A percentile compares a stretch with the other conserved stretches of the same genome.
These are phyloP conservation scores for Penicillium decumbens DNA, from an alignment of 2,329 filamentous ascomycete genomes.

Conservation along the genomic window DNA sequence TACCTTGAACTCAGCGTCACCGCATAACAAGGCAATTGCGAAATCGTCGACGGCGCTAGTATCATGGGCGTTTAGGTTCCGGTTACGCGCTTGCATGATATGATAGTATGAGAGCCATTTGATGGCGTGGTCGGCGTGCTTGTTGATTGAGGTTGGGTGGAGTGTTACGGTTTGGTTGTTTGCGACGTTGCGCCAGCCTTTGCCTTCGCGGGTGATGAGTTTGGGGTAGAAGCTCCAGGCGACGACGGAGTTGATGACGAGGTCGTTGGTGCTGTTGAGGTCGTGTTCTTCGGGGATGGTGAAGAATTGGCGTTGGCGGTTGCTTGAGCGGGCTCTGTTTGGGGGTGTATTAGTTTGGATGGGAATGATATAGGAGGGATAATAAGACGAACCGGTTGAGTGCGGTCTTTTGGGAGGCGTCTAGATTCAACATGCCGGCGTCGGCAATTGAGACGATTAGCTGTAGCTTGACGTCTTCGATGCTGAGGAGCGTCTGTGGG, in stretches of 20 bases:
- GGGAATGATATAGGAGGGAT: neutral
- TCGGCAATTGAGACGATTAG: conserved; percentile 80
- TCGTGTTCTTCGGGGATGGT: conserved; percentile 72
- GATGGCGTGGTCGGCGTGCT: conserved; percentile 50
- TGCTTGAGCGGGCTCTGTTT: conserved; percentile 55
- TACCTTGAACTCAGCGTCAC: conserved; percentile 82
- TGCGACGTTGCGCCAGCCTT: conserved; percentile 82
- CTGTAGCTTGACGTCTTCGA: conserved; percentile 93
- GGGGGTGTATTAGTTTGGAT: neutral
- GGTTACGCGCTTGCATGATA: conserved; percentile 87
- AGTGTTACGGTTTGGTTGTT: conserved; percentile 89
- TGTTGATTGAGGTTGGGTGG: conserved; percentile 86
- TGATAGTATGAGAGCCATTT: conserved; percentile 93
- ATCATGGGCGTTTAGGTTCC: conserved; percentile 80
- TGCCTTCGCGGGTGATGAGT: conserved; percentile 75
- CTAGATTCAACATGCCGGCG: conserved; percentile 73
- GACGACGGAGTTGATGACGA: conserved; percentile 73
- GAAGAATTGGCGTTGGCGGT: conserved; percentile 71
- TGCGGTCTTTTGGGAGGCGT: conserved; percentile 64
- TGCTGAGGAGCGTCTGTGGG: conserved; percentile 80
- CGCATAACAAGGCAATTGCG: conserved; percentile 76
- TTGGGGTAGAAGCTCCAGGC: conserved; percentile 97
- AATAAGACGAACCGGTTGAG: conserved; percentile 55
- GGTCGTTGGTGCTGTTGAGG: conserved; percentile 71
- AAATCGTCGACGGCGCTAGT: conserved; percentile 77